Conservation (phyloP, 1,139 yeast genomes). For the Hyphopichia pseudoburtonii region DNA sequence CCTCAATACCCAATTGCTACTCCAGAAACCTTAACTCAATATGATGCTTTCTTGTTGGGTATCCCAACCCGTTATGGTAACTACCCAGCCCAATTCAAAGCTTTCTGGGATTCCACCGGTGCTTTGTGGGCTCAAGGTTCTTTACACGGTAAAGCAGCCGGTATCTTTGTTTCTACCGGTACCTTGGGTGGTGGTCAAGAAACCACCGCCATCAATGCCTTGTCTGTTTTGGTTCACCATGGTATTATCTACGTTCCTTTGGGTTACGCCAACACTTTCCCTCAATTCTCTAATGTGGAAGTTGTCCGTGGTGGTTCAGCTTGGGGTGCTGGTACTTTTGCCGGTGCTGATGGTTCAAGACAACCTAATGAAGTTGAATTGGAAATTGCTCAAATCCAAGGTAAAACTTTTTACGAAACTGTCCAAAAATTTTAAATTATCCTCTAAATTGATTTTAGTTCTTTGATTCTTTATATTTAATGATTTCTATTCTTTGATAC, state of each 20-base stretch:
- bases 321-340: slow-evolving; percentile 44
- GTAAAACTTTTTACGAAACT: slow-evolving; percentile 29
- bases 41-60: slow-evolving; percentile 41
- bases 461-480: background rate
- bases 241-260: slow-evolving; percentile 40
- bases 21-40: slow-evolving; percentile 28
- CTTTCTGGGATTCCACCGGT: slow-evolving; percentile 41
- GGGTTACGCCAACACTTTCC: slow-evolving; percentile 24
- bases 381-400: slow-evolving; percentile 34
- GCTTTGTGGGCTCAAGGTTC: slow-evolving; percentile 39
- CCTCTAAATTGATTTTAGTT: background rate
- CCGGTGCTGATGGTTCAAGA: slow-evolving; percentile 40
- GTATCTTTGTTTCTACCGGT: slow-evolving; percentile 38
- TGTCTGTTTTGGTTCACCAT: slow-evolving; percentile 36
- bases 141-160: slow-evolving; percentile 38
- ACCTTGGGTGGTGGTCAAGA: slow-evolving; percentile 44
- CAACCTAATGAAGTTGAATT: slow-evolving; percentile 32
- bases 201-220: slow-evolving; percentile 32
- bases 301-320: slow-evolving; percentile 43
- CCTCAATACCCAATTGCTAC: slow-evolving; percentile 34
- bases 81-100: slow-evolving; percentile 39
- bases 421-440: slow-evolving; percentile 20
- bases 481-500: background rate
- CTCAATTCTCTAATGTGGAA: slow-evolving; percentile 20
- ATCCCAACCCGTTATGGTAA: slow-evolving; percentile 41